phyloP scores from a whole-genome alignment of 2,329 filamentous ascomycete species.

The Pseudogymnoascus sp. region DNA sequence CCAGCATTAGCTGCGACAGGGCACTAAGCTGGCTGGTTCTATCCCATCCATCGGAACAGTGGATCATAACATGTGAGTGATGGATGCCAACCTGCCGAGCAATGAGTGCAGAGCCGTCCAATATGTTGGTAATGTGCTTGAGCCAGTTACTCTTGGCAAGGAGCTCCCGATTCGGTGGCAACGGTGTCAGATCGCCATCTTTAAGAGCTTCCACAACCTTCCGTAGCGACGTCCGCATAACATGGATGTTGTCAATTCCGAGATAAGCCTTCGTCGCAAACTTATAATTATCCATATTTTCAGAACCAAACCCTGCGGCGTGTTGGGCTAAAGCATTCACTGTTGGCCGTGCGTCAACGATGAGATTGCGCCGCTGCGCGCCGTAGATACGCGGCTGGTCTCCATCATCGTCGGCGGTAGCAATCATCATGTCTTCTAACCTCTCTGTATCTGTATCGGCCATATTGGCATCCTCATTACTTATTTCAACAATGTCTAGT shows the following conservation, averaged over 20 bases:
- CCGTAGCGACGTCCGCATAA: slow-evolving; percentile 86
- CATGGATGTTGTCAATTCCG: slow-evolving; percentile 96
- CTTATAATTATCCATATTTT: slow-evolving; percentile 96
- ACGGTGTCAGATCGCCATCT: slow-evolving; percentile 76
- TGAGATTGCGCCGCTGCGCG: slow-evolving; percentile 85
- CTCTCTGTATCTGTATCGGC: slow-evolving; percentile 42
- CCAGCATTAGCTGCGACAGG: slow-evolving; percentile 82
- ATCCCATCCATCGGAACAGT: slow-evolving; percentile 98
- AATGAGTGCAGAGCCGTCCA: slow-evolving; percentile 79
- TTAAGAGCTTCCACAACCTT: slow-evolving; percentile 85
- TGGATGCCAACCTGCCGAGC: slow-evolving; percentile 81
- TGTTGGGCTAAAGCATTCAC: slow-evolving; percentile 95
- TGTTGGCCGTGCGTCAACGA: slow-evolving; percentile 88
- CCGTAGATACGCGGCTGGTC: slow-evolving; percentile 67
- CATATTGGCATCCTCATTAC: slow-evolving; percentile 10
- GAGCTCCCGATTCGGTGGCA: slow-evolving; percentile 73
- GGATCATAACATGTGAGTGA: slow-evolving; percentile 90
- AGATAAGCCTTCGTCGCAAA: slow-evolving; percentile 86
- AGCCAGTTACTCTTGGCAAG: slow-evolving; percentile 83
- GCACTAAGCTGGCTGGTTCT: slow-evolving; percentile 91
- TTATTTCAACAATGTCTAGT: slow-evolving; percentile 34
- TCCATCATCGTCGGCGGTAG: slow-evolving; percentile 42
- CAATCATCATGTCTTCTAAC: slow-evolving; percentile 59
- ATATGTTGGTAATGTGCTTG: slow-evolving; percentile 73
- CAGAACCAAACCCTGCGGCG: slow-evolving; percentile 82